phyloP scores from a whole-genome alignment of 192 early-diverging fungal species.

The Podila minutissima region DNA sequence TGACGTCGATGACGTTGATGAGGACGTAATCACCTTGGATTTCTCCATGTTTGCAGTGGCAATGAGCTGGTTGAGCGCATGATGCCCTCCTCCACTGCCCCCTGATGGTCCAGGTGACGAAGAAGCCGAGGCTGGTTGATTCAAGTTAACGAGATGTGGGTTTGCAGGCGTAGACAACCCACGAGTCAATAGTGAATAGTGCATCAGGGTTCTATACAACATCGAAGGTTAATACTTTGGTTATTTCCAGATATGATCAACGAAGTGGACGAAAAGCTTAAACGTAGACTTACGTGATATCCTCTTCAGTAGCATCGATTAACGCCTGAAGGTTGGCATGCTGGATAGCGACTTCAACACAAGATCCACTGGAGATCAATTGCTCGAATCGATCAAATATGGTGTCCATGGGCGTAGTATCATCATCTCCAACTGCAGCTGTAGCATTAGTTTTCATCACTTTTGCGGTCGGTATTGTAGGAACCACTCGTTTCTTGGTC shows the following conservation, averaged over 20 bases:
- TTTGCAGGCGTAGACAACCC: conserved; percentile 36
- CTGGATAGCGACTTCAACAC: conserved; percentile 43
- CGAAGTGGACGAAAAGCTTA: neutral
- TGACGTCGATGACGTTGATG: neutral
- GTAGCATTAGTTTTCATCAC: too few relatives aligned
- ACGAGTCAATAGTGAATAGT: conserved; percentile 34
- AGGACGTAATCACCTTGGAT: conserved; percentile 16
- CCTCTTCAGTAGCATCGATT: conserved; percentile 42
- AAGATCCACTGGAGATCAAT: conserved; percentile 20
- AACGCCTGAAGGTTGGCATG: conserved; percentile 35
- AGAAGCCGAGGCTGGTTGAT: conserved; percentile 2
- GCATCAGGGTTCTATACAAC: conserved; percentile 22
- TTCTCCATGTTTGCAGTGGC: conserved; percentile 31
- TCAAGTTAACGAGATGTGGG: conserved; percentile 41
- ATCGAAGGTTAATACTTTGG: neutral
- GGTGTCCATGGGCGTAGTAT: neutral
- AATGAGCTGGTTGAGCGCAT: conserved; percentile 45
- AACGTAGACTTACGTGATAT: conserved; percentile 47
- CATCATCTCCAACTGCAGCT: neutral
- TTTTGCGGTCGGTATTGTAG: too few relatives aligned
- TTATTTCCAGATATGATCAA: neutral
- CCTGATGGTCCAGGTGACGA: neutral
- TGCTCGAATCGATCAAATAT: conserved; percentile 53
- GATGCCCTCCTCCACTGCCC: conserved; percentile 7
- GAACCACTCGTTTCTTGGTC: too few relatives aligned